These are phyloP conservation scores for Moricandia arvensis DNA, from an alignment of 345 rosid species.

Conservation along the genomic window DNA sequence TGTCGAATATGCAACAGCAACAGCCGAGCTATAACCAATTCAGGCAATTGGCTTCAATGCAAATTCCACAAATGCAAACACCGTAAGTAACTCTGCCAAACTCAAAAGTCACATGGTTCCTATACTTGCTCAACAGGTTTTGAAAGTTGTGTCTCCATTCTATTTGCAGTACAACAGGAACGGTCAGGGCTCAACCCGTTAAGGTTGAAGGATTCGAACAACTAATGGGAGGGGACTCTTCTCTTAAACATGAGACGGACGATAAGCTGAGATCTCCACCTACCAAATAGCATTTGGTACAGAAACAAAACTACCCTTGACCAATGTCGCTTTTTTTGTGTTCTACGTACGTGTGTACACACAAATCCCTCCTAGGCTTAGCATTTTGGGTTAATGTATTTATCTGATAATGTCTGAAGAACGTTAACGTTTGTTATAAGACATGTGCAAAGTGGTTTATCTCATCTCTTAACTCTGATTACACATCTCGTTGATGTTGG, in stretches of 20 bases:
- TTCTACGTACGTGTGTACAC: slow-evolving; percentile 14
- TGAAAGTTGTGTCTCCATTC: slow-evolving; percentile 6
- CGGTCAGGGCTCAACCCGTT: slow-evolving; percentile 79
- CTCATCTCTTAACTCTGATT: background rate
- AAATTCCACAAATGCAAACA: slow-evolving; percentile 70
- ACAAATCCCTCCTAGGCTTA: background rate
- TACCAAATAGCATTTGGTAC: slow-evolving; percentile 48
- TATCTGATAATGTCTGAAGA: background rate
- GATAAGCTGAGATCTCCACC: slow-evolving; percentile 74
- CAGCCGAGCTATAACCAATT: slow-evolving; percentile 65
- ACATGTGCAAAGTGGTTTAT: background rate
- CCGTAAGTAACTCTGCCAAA: slow-evolving; percentile 51
- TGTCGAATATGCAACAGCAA: slow-evolving; percentile 63
- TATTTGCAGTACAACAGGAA: slow-evolving; percentile 56
- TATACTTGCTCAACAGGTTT: slow-evolving; percentile 9
- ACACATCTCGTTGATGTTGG: background rate
- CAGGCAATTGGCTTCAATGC: slow-evolving; percentile 65
- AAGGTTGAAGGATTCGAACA: slow-evolving; percentile 95
- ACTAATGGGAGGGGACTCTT: slow-evolving; percentile 86
- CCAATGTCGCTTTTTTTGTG: slow-evolving; percentile 1
- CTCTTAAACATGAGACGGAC: slow-evolving; percentile 68
- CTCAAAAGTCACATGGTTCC: slow-evolving; percentile 15
- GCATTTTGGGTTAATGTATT: slow-evolving; percentile 10
- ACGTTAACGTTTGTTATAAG: background rate
- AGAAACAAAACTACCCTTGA: background rate